Percentiles rank a stretch among this genome's conserved stretches.
Evolutionary conservation across 2,329 filamentous ascomycete genomes (phyloP).

Genomic region (Venturia effusa): DNA sequence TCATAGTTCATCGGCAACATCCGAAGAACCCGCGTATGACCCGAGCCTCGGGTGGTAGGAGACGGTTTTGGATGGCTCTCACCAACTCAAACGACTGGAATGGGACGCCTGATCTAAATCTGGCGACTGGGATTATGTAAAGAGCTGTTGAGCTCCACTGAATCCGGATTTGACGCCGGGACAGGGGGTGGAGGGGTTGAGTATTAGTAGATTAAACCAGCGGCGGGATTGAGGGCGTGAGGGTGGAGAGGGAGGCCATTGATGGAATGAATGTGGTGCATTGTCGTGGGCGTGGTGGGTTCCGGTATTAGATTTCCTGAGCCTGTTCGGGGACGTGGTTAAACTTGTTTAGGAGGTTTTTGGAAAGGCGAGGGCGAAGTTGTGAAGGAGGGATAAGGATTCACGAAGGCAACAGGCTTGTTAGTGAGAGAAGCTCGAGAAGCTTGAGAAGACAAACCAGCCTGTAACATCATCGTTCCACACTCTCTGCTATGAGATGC

Average conservation of each 20-base stretch:
- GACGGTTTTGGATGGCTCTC: slow-evolving; percentile 73
- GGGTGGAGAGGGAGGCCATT: slow-evolving; percentile 63
- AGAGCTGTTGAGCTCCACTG: slow-evolving; percentile 53
- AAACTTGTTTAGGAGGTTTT: slow-evolving; percentile 22
- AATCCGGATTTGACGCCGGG: slow-evolving; percentile 55
- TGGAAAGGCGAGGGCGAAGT: background rate
- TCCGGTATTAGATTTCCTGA: slow-evolving; percentile 51
- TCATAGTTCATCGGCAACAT: slow-evolving; percentile 55
- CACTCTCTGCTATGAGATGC: background rate
- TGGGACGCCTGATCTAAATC: slow-evolving; percentile 61
- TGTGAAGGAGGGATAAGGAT: background rate
- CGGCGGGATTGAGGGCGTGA: slow-evolving; percentile 59
- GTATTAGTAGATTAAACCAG: slow-evolving; percentile 69
- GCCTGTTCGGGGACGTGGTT: slow-evolving; percentile 31
- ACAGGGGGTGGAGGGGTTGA: slow-evolving; percentile 60
- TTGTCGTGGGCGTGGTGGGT: slow-evolving; percentile 69
- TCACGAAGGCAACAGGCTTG: too few species aligned
- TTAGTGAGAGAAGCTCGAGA: too few species aligned
- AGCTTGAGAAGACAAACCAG: too few species aligned
- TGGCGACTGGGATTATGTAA: slow-evolving; percentile 76
- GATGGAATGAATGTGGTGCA: slow-evolving; percentile 59
- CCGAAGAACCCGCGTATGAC: slow-evolving; percentile 67
- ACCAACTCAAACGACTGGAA: slow-evolving; percentile 74
- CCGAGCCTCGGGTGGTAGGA: slow-evolving; percentile 68
- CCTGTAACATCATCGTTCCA: too few species aligned